phyloP scores from a whole-genome alignment of 768 basidiomycete genomes.

The Sarcodon aspratus region DNA sequence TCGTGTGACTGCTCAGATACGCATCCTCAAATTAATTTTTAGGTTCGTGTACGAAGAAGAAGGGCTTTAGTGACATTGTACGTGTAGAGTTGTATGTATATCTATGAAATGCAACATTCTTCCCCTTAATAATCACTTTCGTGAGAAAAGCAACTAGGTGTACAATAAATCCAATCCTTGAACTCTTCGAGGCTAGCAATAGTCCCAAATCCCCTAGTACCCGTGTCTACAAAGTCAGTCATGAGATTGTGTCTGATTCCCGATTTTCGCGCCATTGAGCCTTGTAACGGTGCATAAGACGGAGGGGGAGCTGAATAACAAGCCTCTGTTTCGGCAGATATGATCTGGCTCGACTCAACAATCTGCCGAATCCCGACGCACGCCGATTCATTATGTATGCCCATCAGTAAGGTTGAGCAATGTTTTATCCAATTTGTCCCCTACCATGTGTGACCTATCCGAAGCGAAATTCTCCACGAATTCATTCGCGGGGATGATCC shows the following conservation, averaged over 20 bases:
- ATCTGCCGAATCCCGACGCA: too few species aligned
- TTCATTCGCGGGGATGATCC: conserved; percentile 39
- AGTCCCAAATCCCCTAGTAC: conserved; percentile 1
- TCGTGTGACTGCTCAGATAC: conserved; percentile 5
- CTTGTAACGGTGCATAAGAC: conserved; percentile 35
- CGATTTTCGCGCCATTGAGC: conserved; percentile 24
- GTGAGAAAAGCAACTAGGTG: too few species aligned
- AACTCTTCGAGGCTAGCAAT: background rate
- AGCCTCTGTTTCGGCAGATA: background rate
- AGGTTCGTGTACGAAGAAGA: background rate
- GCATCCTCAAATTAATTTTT: conserved; percentile 2
- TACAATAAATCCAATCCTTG: background rate
- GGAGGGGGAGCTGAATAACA: conserved; percentile 37
- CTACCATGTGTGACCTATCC: conserved; percentile 69
- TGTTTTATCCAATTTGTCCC: too few species aligned
- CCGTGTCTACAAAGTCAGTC: conserved; percentile 46
- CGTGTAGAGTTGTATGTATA: too few species aligned
- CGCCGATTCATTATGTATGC: too few species aligned
- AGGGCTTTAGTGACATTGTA: too few species aligned
- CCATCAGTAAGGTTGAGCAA: too few species aligned
- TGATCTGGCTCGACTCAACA: too few species aligned
- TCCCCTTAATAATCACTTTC: background rate
- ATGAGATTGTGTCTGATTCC: conserved; percentile 43
- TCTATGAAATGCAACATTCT: background rate
- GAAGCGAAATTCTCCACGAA: conserved; percentile 58